Evolutionary conservation across 2,329 filamentous ascomycete genomes (phyloP).

Genomic region (Aschersonia sp.): DNA sequence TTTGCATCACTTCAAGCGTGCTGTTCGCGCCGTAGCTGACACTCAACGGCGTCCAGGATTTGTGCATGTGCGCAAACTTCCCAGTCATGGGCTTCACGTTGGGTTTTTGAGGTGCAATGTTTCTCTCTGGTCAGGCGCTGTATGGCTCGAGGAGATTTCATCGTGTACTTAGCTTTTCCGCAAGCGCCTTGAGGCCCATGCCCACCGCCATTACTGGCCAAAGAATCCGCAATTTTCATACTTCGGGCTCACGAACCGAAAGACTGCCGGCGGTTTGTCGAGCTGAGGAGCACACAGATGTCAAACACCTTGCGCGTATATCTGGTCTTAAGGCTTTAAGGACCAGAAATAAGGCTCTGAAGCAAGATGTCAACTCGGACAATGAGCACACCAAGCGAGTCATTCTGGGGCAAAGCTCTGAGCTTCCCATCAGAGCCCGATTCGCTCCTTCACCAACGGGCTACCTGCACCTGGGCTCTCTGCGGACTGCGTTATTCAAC

Average conservation of each 20-base stretch:
- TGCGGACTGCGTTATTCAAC: slow-evolving; percentile 91
- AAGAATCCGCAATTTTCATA: neutral
- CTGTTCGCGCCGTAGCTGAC: too few species aligned
- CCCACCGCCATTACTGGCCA: neutral
- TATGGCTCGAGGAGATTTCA: neutral
- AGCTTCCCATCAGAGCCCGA: slow-evolving; percentile 40
- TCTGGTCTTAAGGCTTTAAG: slow-evolving; percentile 8
- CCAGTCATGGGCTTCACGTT: neutral
- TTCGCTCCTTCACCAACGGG: slow-evolving; percentile 96
- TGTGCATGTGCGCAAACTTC: too few species aligned
- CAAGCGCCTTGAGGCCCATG: neutral
- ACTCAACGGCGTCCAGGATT: too few species aligned
- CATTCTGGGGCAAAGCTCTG: slow-evolving; percentile 33
- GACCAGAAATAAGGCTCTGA: slow-evolving; percentile 8
- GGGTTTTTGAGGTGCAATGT: neutral
- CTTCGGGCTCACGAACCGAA: neutral
- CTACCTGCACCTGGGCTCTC: slow-evolving; percentile 78
- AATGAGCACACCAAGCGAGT: slow-evolving; percentile 7
- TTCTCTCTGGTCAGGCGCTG: neutral
- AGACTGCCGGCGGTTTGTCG: neutral
- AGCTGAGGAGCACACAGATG: neutral
- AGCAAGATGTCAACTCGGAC: slow-evolving; percentile 6
- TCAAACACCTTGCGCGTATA: too few species aligned
- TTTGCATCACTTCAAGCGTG: too few species aligned
- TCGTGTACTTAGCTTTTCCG: neutral